Base-by-base conservation (phyloP, 441 rosid genomes). In the Arabidopsis hybrid region DNA sequence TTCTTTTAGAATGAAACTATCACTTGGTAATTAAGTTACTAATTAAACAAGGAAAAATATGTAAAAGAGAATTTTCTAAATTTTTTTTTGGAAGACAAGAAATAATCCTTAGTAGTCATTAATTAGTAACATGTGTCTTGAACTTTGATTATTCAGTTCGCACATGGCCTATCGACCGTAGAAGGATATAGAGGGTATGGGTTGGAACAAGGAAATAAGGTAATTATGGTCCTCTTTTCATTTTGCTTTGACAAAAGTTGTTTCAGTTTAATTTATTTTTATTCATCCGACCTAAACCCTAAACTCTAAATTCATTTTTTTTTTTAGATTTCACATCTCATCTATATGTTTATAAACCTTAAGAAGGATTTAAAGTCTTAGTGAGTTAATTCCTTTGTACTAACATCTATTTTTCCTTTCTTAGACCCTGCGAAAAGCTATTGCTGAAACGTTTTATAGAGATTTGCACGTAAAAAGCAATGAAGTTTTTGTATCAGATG, bases 401-500 rank as follows among this genome's bases (percentile, higher is more conserved):
- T 46, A 26, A 76, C 70, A 53, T 59, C 7, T 16, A 2, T 3
- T 14, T 45, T 1, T 1, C n/a, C 26, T 58, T 34, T 18, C 5
- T 38, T 58, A 88, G 97, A 81, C 55, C 32, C 67, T 93, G 46
- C 83, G 97, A 50, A 85, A 80, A 68, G 87, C 93, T 32, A 86
- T 93, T 46, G 91, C 89, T 34, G 80, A 82, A 50, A 85, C 83
- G 53, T 68, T 87, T 43, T 93, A 93, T 78, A 80, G 71, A 77
- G 83, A 86, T 63, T 50, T 82, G 10, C 21, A 4, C n/a, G 76
- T 91, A 31, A 88, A 80, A 71, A 85, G 84, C 42, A 74, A 50
- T 14, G 97, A 93, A 81, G 80, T 91, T 74, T 91, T 93, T 75
- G 80, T 93, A 59, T 93, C 98, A 53, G 98, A 91, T 76, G 98